Evolutionary conservation across 2,329 filamentous ascomycete genomes (phyloP), one percentile per base, ranked within the genome.

Genomic region (Phoma sp.): DNA sequence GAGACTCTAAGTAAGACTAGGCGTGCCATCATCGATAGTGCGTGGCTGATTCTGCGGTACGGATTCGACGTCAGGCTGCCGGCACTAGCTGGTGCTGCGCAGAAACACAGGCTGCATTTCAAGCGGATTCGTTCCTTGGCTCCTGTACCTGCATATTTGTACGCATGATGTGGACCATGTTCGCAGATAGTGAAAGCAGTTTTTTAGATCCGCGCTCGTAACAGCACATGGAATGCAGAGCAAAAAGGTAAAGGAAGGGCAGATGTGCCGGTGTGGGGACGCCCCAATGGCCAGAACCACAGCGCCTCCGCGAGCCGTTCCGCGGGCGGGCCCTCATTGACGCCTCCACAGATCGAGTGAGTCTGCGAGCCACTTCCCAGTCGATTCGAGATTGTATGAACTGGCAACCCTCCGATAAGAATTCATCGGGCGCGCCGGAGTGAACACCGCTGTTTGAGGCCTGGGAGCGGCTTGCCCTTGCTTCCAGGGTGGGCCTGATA

Each of bases 81-180:
- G 30, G 37, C 37, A 27, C 46, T 47, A 50, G 32, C 36, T 24
- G 13, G 10, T 27, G n/a, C 4, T n/a, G 24, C 14, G 44, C 43
- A 48, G 39, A 22, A 39, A 25, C 27, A 24, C 29, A 27, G 40
- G 23, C 13, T 37, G 30, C 30, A 14, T 32, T 40, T 49, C 24
- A 30, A 41, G 23, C 36, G 22, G 39, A 40, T 7, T 22, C 7
- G 10, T 18, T 4, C 9, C 8, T 54, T 9, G 7, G 4, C 2
- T 29, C 6, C 30, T 14, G 45, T 54, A 49, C 40, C 36, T 45
- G 45, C 45, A 54, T 24, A 22, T 13, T 22, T 14, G 13, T 11
- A 7, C 7, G 23, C n/a, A 4, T 33, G 5, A 10, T 32, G 6
- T 27, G 10, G n/a, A 8, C 32, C 10, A 2, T 3, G 9, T 2